Evolutionary conservation across 257 asterid genomes (phyloP).

Genomic region (Marsdenia floribunda): DNA sequence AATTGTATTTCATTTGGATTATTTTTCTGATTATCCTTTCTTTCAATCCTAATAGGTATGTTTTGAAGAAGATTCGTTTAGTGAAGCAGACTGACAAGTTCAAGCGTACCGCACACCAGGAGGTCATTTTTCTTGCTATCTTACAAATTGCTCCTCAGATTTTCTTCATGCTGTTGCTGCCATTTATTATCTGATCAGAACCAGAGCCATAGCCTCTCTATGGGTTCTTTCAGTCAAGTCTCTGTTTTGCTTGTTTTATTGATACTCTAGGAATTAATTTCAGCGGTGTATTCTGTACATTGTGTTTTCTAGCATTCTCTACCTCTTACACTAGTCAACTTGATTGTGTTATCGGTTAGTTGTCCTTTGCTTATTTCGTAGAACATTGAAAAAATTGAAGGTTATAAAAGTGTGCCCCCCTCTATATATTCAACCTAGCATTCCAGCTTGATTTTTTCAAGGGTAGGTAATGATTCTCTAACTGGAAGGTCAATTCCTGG

Average conservation of each 20-base stretch:
- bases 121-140: constrained; percentile 43
- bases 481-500: not conserved
- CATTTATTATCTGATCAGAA: not conserved
- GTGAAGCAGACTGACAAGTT: constrained; percentile 75
- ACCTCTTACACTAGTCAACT: not conserved
- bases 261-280: not conserved
- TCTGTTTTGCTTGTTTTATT: too few relatives aligned
- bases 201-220: not conserved
- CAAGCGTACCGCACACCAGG: constrained; percentile 72
- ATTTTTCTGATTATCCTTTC: constrained; percentile 7
- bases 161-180: not conserved
- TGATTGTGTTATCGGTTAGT: not conserved
- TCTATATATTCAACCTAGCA: not conserved
- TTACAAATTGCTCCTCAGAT: not conserved
- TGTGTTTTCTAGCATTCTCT: not conserved
- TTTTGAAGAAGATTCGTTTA: constrained; percentile 74
- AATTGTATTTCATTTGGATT: not conserved
- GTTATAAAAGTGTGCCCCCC: not conserved
- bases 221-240: not conserved
- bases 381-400: not conserved
- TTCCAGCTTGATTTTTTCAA: not conserved
- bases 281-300: not conserved
- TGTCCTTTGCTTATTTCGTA: not conserved
- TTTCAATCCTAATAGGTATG: constrained; percentile 47
- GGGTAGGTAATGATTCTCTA: not conserved